phyloP scores from a whole-genome alignment of 2,329 filamentous ascomycete genomes.

The Arachnopeziza araneosa region DNA sequence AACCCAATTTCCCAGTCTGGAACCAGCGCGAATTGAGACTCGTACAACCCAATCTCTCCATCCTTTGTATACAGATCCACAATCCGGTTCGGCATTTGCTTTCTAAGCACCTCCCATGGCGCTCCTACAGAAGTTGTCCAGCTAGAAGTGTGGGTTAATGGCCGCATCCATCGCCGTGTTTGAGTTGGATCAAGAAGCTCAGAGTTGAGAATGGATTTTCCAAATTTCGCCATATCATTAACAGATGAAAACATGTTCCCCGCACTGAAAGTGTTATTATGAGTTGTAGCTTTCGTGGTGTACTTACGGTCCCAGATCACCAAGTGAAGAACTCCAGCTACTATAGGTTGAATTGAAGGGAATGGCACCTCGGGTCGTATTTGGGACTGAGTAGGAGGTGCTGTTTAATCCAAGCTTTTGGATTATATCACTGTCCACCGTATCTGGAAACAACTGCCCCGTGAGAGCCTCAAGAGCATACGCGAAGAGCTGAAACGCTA shows the following conservation, averaged over 20 bases:
- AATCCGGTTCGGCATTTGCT: not conserved
- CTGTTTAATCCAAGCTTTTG: conserved; percentile 25
- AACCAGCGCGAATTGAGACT: conserved; percentile 2
- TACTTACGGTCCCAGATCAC: not conserved
- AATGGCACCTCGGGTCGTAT: conserved; percentile 3
- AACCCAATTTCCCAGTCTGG: conserved; percentile 13
- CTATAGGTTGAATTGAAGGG: not conserved
- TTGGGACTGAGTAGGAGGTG: conserved; percentile 27
- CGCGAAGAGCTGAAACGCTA: conserved; percentile 32
- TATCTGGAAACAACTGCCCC: conserved; percentile 24
- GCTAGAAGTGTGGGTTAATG: conserved; percentile 8
- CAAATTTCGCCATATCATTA: conserved; percentile 5
- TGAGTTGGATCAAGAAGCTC: conserved; percentile 3
- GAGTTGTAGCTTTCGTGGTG: not conserved
- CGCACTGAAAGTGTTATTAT: conserved; percentile 5
- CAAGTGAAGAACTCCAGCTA: not conserved
- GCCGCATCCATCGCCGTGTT: conserved; percentile 14
- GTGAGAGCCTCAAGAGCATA: conserved; percentile 36
- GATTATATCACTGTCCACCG: conserved; percentile 30
- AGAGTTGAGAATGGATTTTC: conserved; percentile 9
- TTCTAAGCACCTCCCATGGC: conserved; percentile 15
- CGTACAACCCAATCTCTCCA: conserved; percentile 8
- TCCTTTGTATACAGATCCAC: conserved; percentile 13
- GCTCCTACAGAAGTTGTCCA: conserved; percentile 6
- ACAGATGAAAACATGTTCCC: conserved; percentile 1